Evolutionary conservation across 768 basidiomycete species (phyloP).

Genomic region (Boletellus emodensis): DNA sequence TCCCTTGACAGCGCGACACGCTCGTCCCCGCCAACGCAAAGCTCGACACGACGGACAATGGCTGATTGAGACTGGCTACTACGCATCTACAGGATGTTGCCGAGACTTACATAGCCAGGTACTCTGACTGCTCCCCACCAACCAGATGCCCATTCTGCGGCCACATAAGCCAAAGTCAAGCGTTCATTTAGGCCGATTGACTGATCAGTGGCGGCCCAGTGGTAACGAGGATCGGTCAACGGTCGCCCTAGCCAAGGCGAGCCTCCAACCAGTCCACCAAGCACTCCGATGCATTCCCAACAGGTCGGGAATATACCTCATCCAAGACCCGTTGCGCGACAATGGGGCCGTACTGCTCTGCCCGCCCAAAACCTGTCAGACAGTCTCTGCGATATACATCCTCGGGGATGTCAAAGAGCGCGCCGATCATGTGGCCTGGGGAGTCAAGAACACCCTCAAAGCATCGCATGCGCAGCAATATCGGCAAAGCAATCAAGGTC

Average conservation of each 20-base stretch:
- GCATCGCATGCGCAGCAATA: conserved; percentile 51
- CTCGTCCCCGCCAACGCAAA: no score
- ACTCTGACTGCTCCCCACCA: no score
- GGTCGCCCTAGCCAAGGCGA: conserved; percentile 10
- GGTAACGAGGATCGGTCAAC: conserved; percentile 22
- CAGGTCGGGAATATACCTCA: conserved; percentile 36
- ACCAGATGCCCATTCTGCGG: no score
- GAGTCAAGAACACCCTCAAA: conserved; percentile 2
- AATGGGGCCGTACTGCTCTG: conserved; percentile 64
- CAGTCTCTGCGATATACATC: conserved; percentile 65
- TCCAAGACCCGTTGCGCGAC: conserved; percentile 58
- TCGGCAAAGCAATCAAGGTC: conserved; percentile 68
- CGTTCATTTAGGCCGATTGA: no score
- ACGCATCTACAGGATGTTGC: no score
- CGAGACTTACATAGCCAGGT: no score
- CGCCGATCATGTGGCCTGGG: conserved; percentile 38
- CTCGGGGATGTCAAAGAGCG: conserved; percentile 55
- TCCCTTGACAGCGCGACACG: no score
- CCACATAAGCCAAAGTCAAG: no score
- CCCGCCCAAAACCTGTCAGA: conserved; percentile 70
- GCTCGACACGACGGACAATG: no score
- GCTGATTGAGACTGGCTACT: background rate
- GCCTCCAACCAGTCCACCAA: conserved; percentile 48
- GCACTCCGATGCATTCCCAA: conserved; percentile 27
- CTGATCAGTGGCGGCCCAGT: no score